Conservation (phyloP, 2,329 filamentous ascomycete species). For the Fusarium sp. region DNA sequence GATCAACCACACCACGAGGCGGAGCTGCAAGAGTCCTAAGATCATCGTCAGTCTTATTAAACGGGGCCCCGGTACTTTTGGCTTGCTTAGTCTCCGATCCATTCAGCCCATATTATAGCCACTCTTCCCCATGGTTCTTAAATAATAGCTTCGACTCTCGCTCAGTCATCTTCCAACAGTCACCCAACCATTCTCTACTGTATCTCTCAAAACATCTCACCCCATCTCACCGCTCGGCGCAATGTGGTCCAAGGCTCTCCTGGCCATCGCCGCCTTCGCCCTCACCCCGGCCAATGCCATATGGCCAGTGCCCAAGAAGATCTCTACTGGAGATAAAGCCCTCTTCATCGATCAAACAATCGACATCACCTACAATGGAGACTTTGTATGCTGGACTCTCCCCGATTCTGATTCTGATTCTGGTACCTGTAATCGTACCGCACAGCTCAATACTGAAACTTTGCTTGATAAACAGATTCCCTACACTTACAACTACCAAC, state of each 20-base stretch:
- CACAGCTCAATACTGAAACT: constrained; percentile 48
- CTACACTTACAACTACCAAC: constrained; percentile 59
- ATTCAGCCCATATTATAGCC: not conserved
- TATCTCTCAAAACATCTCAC: not conserved
- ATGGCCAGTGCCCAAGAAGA: constrained; percentile 66
- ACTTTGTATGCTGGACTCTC: constrained; percentile 62
- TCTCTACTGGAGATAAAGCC: constrained; percentile 62
- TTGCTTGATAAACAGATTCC: constrained; percentile 57
- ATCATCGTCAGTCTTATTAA: constrained; percentile 42
- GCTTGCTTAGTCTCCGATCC: constrained; percentile 1
- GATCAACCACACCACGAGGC: constrained; percentile 20
- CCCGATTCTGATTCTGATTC: constrained; percentile 42
- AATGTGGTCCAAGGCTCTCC: constrained; percentile 49
- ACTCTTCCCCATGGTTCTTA: constrained; percentile 12
- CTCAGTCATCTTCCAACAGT: not conserved
- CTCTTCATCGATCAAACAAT: constrained; percentile 66
- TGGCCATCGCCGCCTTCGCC: constrained; percentile 55
- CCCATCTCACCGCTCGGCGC: not conserved
- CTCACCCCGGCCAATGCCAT: constrained; percentile 61
- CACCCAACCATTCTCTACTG: not conserved
- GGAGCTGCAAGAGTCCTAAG: constrained; percentile 26
- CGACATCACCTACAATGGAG: constrained; percentile 68
- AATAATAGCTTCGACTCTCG: not conserved
- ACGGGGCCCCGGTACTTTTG: constrained; percentile 28
- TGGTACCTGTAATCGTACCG: constrained; percentile 36